Conservation (phyloP, 2,329 filamentous ascomycete species). For the Diaporthe citrichinensis region DNA sequence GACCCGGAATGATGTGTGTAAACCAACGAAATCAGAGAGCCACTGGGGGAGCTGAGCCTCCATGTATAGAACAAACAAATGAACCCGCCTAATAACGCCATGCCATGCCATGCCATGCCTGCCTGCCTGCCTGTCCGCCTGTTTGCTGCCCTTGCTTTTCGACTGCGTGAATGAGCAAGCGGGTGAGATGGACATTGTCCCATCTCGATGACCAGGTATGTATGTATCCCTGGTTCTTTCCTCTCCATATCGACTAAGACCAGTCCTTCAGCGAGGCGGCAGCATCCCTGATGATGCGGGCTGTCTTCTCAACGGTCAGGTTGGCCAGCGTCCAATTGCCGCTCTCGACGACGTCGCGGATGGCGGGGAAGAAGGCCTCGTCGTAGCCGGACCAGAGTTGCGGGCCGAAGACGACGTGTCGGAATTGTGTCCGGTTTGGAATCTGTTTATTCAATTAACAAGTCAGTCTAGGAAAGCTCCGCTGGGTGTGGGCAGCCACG, state of each 20-base stretch:
- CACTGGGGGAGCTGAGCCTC: not conserved
- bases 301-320: constrained; percentile 78
- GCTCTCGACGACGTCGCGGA: constrained; percentile 82
- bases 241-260: constrained; percentile 5
- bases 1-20: not conserved
- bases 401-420: constrained; percentile 91
- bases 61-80: constrained; percentile 2
- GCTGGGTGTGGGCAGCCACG: not conserved
- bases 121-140: constrained; percentile 14
- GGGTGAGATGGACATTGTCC: not conserved
- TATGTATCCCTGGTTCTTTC: not conserved
- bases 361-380: constrained; percentile 82
- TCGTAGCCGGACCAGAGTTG: constrained; percentile 81
- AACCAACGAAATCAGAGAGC: constrained; percentile 27
- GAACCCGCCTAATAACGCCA: constrained; percentile 36
- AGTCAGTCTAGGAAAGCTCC: not conserved
- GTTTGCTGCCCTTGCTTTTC: not conserved
- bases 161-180: not conserved
- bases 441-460: constrained; percentile 65
- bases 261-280: constrained; percentile 49
- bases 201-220: not conserved
- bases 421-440: constrained; percentile 91
- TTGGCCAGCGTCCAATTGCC: constrained; percentile 80
- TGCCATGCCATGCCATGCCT: constrained; percentile 38
- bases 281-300: constrained; percentile 75